Base-by-base conservation (phyloP, 108 stramenopile genomes). In the Skeletonema marinoi region DNA sequence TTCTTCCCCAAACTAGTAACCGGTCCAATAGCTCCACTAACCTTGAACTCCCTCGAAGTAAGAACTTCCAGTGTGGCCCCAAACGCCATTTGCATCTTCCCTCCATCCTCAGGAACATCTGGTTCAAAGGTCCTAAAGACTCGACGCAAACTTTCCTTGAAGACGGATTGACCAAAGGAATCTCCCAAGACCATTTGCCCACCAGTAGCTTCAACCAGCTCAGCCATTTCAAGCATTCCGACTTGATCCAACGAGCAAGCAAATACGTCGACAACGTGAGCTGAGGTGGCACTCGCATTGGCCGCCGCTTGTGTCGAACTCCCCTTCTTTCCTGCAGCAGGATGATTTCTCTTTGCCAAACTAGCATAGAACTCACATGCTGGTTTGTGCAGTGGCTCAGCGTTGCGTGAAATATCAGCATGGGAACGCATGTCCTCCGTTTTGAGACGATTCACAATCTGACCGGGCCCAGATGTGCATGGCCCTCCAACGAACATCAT, bases 161-260 rank as follows among this genome's bases (percentile, higher is more conserved):
- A 99, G 36, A 99, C 98, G 7, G 91, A 92, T 85, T 99, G 98
- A 41, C 92, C 92, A 77, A 99, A 99, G 21, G 94, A 93, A 86
- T 99, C 99, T 51, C 93, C 98, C 48, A 99, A 79, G 9, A 99
- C 96, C 92, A 95, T 92, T n/a, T 96, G 85, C 29, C 98, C 99
- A 41, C 98, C 99, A 13, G 98, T 98, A 38, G 95, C 96, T 78
- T 96, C 96, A 10, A 98, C 93, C 33, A 96, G 83, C 29, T 88
- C 84, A 64, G 86, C 83, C 97, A 99, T 98, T 88, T 99, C 99
- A 66, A 99, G 79, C 80, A 98, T 84, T 32, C 99, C 99, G 10
- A 99, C 96, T 87, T 98, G 98, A 89, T 99, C 98, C 78, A 98
- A 77, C 19, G 92, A 92, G 86, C 99, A 99, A 6, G 98, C 99